Percentiles rank a stretch among this genome's conserved stretches.
Conservation (phyloP, 805 yeast genomes). For the Candida maesae region DNA sequence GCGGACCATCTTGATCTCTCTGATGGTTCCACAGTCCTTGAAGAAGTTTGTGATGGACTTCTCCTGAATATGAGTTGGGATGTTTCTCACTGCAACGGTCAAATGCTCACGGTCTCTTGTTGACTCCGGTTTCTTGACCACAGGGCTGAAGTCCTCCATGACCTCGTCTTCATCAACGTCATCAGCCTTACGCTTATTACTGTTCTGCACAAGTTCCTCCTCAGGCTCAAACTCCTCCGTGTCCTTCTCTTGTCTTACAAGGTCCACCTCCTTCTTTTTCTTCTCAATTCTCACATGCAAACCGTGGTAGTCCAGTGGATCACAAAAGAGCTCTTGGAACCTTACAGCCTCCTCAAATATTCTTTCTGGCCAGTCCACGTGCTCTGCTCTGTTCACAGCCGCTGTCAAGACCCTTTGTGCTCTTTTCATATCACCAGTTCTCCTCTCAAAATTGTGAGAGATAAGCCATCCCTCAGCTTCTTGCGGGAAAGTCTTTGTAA, state of each 20-base stretch:
- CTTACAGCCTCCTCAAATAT: constrained; percentile 41
- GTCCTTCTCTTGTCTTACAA: no score
- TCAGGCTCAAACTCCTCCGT: constrained; percentile 3
- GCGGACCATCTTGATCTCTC: constrained; percentile 30
- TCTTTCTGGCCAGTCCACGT: constrained; percentile 49
- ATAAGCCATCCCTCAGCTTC: constrained; percentile 48
- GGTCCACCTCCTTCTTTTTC: constrained; percentile 15
- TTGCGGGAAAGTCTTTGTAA: constrained; percentile 27
- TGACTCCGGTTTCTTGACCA: background rate
- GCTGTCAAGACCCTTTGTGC: constrained; percentile 30
- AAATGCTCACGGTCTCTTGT: constrained; percentile 56
- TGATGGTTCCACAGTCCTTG: constrained; percentile 56
- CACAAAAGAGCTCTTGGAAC: constrained; percentile 36
- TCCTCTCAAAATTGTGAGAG: constrained; percentile 38
- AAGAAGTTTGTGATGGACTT: constrained; percentile 42
- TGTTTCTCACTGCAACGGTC: constrained; percentile 49
- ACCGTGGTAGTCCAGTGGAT: constrained; percentile 19
- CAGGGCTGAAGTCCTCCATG: background rate
- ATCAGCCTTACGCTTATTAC: constrained; percentile 12
- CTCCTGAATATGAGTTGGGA: constrained; percentile 41
- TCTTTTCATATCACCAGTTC: constrained; percentile 24
- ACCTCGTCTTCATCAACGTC: constrained; percentile 1
- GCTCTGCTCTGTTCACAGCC: constrained; percentile 29
- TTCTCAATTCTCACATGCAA: constrained; percentile 29
- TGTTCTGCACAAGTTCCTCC: no score